Conservation (phyloP, 768 basidiomycete species). For the Xanthoconium stramineum region DNA sequence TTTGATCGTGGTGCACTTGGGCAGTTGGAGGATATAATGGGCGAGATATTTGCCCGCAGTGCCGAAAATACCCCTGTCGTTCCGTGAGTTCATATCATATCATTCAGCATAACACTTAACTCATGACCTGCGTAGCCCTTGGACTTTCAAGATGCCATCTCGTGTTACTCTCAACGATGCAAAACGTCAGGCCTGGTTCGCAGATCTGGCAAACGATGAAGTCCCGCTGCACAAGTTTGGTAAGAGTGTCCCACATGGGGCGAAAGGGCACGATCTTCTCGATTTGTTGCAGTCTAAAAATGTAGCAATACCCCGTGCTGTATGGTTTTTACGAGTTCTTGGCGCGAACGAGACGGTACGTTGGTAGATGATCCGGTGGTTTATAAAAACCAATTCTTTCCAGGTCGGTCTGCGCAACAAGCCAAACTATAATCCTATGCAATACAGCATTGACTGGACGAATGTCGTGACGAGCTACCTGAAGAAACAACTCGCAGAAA, state of each 20-base stretch:
- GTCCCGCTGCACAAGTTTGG: constrained; percentile 80
- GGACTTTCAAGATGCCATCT: constrained; percentile 77
- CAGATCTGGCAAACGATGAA: constrained; percentile 74
- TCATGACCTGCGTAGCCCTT: constrained; percentile 34
- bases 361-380: neutral
- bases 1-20: constrained; percentile 49
- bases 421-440: constrained; percentile 75
- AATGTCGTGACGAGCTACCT: constrained; percentile 76
- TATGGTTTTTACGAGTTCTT: constrained; percentile 85
- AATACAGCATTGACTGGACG: constrained; percentile 85
- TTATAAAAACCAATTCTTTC: neutral
- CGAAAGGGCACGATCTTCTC: constrained; percentile 79
- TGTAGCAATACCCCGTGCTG: constrained; percentile 76
- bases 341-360: constrained; percentile 82
- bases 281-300: constrained; percentile 74
- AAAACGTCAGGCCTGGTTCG: constrained; percentile 80
- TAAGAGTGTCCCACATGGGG: constrained; percentile 83
- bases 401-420: constrained; percentile 76
- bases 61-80: constrained; percentile 54
- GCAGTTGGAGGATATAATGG: constrained; percentile 72
- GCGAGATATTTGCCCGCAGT: constrained; percentile 66
- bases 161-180: constrained; percentile 77
- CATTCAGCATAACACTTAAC: neutral
- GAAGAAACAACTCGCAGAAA: constrained; percentile 79
- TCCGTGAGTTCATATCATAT: constrained; percentile 48